Conservation (phyloP, 305 asterid genomes). For the Solanum hybrid region DNA sequence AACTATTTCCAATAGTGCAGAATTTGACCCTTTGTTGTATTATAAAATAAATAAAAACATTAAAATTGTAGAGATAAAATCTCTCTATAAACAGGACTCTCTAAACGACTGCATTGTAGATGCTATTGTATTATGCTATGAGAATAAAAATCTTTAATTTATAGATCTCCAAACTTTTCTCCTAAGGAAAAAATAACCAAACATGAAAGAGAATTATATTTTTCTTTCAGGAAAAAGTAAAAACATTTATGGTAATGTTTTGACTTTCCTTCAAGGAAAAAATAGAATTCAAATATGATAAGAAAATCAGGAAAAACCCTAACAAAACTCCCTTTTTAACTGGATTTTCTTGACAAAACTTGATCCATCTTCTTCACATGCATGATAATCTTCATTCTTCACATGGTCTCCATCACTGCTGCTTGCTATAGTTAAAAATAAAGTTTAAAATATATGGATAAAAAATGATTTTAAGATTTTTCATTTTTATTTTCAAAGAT, state of each 20-base stretch:
- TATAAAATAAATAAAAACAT: too few relatives aligned
- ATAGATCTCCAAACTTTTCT: background rate
- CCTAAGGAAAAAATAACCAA: background rate
- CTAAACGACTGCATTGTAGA: background rate
- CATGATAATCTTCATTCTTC: background rate
- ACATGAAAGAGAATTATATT: background rate
- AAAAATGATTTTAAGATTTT: background rate
- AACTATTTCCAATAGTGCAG: background rate
- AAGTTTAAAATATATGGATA: background rate
- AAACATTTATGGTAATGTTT: too few relatives aligned
- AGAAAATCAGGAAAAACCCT: background rate
- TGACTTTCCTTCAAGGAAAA: background rate
- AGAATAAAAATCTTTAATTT: background rate
- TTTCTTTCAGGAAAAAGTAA: background rate
- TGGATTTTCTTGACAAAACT: background rate
- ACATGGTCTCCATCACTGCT: background rate
- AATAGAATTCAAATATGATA: background rate
- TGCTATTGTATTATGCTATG: background rate
- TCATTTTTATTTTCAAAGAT: background rate
- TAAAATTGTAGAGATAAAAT: background rate
- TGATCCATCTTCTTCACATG: background rate
- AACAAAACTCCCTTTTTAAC: background rate
- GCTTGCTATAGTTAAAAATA: background rate
- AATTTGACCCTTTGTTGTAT: background rate
- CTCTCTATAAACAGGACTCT: background rate